Percentiles rank a stretch among this genome's conserved stretches.
phyloP scores from a whole-genome alignment of 2,329 filamentous ascomycete species.

The Penicillium sp. region DNA sequence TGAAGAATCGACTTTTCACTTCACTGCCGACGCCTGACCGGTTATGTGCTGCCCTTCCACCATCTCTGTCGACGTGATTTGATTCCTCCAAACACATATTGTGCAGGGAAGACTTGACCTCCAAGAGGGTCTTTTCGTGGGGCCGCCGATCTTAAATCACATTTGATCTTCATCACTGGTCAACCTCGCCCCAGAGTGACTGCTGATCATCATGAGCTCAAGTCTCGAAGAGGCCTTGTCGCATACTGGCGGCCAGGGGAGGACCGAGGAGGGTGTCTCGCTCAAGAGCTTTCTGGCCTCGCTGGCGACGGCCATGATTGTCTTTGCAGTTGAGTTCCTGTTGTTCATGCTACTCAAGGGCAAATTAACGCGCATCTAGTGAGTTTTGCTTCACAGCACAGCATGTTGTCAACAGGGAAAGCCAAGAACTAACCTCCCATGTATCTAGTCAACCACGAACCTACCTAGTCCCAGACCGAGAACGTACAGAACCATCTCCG shows the following conservation, averaged over 20 bases:
- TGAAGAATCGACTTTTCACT: neutral
- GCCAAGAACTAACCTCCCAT: slow-evolving; percentile 7
- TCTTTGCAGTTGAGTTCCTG: slow-evolving; percentile 65
- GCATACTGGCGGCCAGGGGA: slow-evolving; percentile 39
- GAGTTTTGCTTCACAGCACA: slow-evolving; percentile 37
- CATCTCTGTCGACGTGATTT: neutral
- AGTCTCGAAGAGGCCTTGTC: slow-evolving; percentile 39
- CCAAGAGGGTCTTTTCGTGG: neutral
- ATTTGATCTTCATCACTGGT: slow-evolving; percentile 1
- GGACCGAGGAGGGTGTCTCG: slow-evolving; percentile 39
- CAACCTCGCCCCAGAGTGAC: neutral
- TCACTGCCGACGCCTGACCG: neutral
- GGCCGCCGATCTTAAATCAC: neutral
- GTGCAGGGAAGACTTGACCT: neutral
- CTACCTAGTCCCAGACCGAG: slow-evolving; percentile 80
- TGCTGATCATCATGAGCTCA: slow-evolving; percentile 25
- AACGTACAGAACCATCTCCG: slow-evolving; percentile 76
- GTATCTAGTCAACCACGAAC: slow-evolving; percentile 72
- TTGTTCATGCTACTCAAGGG: slow-evolving; percentile 77
- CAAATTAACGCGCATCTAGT: slow-evolving; percentile 82
- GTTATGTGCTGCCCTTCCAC: neutral
- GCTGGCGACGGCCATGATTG: slow-evolving; percentile 60
- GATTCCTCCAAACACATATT: neutral
- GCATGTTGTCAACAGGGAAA: neutral
- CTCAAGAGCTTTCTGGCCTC: slow-evolving; percentile 65